Evolutionary conservation across 2,329 filamentous ascomycete species (phyloP).

Genomic region (Neofusicoccum sp.): DNA sequence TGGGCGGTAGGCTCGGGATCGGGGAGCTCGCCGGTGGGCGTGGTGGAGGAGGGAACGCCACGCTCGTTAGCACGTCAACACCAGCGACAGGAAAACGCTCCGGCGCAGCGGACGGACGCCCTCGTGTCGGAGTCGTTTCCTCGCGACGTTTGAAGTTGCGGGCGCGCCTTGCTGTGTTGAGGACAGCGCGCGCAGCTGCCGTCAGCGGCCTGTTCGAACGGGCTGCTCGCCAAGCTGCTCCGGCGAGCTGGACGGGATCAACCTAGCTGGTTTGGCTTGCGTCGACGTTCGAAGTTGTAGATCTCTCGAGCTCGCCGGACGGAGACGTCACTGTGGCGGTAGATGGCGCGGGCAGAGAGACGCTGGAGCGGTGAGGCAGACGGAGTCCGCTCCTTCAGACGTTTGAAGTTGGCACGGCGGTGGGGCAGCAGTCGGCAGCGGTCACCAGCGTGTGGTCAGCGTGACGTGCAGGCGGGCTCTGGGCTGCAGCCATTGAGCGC

Average conservation of each 20-base stretch:
- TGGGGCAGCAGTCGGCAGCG: too few species aligned
- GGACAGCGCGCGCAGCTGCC: background rate
- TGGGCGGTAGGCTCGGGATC: background rate
- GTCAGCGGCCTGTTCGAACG: background rate
- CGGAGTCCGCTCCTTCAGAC: constrained; percentile 3
- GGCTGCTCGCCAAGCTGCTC: background rate
- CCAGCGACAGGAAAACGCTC: background rate
- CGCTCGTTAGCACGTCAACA: background rate
- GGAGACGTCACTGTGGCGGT: background rate
- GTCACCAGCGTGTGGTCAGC: background rate
- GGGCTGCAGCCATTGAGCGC: background rate
- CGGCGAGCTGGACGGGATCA: background rate
- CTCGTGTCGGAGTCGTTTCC: constrained; percentile 11
- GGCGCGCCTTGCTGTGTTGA: background rate
- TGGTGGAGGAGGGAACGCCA: background rate
- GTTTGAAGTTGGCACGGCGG: background rate
- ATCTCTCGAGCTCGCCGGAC: background rate
- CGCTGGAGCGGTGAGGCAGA: background rate
- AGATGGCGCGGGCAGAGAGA: background rate
- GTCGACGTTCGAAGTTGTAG: background rate
- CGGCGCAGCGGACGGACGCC: background rate
- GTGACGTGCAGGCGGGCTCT: background rate
- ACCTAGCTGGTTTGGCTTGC: background rate
- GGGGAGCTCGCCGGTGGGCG: background rate
- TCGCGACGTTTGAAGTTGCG: constrained; percentile 6